Evolutionary conservation across 805 yeast genomes (phyloP), one percentile per base, ranked within the genome.

Genomic region (Saccharomycopsis malanga): DNA sequence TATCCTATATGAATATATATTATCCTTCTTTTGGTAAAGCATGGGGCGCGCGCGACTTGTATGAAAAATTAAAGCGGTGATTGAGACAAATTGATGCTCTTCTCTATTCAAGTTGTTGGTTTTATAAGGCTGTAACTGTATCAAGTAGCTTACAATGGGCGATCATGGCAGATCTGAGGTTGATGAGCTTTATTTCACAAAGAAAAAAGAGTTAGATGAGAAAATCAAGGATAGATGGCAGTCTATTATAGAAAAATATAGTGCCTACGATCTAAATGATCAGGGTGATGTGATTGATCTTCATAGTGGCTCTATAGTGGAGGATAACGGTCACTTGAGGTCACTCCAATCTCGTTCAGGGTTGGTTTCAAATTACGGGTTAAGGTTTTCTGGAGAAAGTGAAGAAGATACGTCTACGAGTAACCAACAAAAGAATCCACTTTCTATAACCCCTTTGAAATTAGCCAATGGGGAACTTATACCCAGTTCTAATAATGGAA

Each of bases 221-320:
- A 22, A 34, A 4, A 38, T 47, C 23, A 27, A 34, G 25, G 15
- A 17, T 7, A 32, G 10, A n/a, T 81, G 87, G 87, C 64, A 68
- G 20, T 63, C 67, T 12, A 76, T 81, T 24, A 69, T 81, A 5
- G 60, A 68, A 1, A 76, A 73, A 56, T 79, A 80, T 57, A 65
- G 76, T 2, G 46, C 52, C 3, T 70, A 76, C 42, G 70, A 70
- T 43, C 72, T 73, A 29, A 65, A 67, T 3, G 67, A 67, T 15
- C 79, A 78, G 45, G 81, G 84, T 34, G 88, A 81, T 58, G 69
- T 79, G 21, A 63, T 81, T n/a, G 88, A 85, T 58, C 56, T 85
- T 20, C 57, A 59, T 7, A 77, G 87, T 0, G 89, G 91, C 0
- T 68, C 73, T 47, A 73, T 85, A 1, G 60, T 79, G 1, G 73